Evolutionary conservation across 331 rosid genomes (phyloP), one percentile per base, ranked within the genome.

Genomic region (Quercus phellos): DNA sequence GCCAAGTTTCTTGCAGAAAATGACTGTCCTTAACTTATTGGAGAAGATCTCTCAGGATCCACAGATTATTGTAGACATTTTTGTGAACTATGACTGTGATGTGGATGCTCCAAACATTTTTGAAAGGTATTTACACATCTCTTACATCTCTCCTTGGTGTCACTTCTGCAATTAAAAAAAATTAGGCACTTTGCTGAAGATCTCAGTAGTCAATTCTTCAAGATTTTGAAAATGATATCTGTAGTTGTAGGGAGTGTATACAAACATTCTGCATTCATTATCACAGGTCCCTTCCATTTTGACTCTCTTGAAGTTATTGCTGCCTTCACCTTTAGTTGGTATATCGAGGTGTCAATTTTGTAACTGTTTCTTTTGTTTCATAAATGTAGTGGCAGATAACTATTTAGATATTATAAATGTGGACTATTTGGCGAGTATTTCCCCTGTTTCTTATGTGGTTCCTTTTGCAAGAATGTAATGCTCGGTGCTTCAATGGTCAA

Each of bases 51-150:
- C 96, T 66, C 94, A 93, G 68, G 98, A 93, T 87, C 84, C 99
- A 60, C 96, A 93, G 86, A 88, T 93, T 82, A 89, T 93, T 63
- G 84, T 95, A n/a, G 99, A 95, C 85, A 89, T 93, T 79, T 95
- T 95, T 80, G 99, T 95, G 88, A 95, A 95, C 87, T 95, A 90
- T 86, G 99, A 95, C 80, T 95, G 99, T 68, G 98, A 95, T 84
- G 94, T 95, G 77, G 99, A 95, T 82, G 89, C 98, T 79, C 94
- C 99, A 59, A 95, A 95, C 87, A 90, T 95, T 81, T 95, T 91
- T 77, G 99, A 95, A 87, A 95, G 99, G 99, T 95, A 88, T 83
- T 46, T 80, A 77, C 86, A 80, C 81, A 83, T 85, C 76, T 77
- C 68, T 78, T 83, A 63, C 1, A 19, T 59, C 75, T 17, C 16